Evolutionary conservation across 345 rosid species (phyloP).

Genomic region (Bretschneidera sinensis): DNA sequence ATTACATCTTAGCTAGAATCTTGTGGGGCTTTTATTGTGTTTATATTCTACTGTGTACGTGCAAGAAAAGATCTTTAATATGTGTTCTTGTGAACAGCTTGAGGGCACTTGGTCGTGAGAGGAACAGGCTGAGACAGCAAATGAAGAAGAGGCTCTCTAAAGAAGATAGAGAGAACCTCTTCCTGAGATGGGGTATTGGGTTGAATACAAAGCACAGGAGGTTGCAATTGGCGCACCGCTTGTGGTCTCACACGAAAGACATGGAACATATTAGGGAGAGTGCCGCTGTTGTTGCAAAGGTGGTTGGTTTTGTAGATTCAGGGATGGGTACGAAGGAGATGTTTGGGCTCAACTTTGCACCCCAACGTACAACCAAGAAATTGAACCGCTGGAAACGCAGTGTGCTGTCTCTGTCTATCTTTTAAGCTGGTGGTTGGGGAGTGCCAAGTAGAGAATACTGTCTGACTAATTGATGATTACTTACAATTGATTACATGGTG

Average conservation of each 20-base stretch:
- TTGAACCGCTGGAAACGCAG: conserved; percentile 32
- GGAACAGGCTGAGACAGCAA: conserved; percentile 54
- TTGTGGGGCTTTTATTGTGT: background rate
- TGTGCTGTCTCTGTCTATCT: conserved; percentile 29
- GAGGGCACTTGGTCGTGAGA: conserved; percentile 56
- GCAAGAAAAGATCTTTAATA: background rate
- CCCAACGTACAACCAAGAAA: conserved; percentile 27
- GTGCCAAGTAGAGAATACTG: background rate
- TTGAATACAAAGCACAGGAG: conserved; percentile 60
- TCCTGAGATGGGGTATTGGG: conserved; percentile 65
- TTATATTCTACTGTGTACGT: background rate
- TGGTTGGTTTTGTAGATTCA: conserved; percentile 49
- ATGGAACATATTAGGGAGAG: conserved; percentile 67
- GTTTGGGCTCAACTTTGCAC: conserved; percentile 42
- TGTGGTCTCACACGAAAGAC: conserved; percentile 64
- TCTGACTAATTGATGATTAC: background rate
- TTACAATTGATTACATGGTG: background rate
- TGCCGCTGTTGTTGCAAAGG: conserved; percentile 61
- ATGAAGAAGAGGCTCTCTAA: conserved; percentile 52
- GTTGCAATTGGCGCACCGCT: conserved; percentile 45
- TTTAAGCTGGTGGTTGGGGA: conserved; percentile 14
- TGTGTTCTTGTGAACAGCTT: conserved; percentile 31
- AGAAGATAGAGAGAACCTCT: conserved; percentile 62
- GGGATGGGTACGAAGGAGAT: conserved; percentile 41
- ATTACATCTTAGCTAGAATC: background rate